Conservation (phyloP, 2,329 filamentous ascomycete genomes). For the Colletotrichum phormii region DNA sequence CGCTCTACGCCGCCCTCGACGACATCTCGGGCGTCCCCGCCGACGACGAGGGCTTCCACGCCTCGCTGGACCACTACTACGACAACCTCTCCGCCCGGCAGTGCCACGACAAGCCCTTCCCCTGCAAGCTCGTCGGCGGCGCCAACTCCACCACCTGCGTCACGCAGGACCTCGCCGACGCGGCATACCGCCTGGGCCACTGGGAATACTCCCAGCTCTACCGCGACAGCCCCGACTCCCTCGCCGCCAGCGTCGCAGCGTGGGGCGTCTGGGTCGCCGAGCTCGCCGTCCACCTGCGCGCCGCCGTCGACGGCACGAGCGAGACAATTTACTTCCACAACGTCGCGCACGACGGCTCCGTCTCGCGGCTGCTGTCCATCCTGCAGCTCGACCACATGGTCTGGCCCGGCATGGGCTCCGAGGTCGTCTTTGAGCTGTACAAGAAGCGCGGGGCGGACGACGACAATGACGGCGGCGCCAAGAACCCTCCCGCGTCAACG, state of each 20-base stretch:
- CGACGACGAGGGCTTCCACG: conserved; percentile 72
- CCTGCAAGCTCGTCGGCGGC: conserved; percentile 67
- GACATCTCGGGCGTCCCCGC: conserved; percentile 73
- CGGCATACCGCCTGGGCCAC: conserved; percentile 80
- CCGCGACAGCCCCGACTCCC: conserved; percentile 71
- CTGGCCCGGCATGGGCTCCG: conserved; percentile 86
- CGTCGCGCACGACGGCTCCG: conserved; percentile 81
- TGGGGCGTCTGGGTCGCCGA: conserved; percentile 83
- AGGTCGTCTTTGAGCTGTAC: conserved; percentile 83
- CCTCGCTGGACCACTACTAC: conserved; percentile 83
- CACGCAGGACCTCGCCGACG: conserved; percentile 70
- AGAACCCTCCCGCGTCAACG: conserved; percentile 20
- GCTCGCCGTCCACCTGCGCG: conserved; percentile 73
- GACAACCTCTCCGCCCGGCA: conserved; percentile 85
- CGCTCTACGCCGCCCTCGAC: conserved; percentile 72
- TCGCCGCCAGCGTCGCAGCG: conserved; percentile 70
- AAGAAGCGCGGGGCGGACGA: conserved; percentile 16
- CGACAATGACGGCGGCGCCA: neutral
- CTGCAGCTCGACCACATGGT: conserved; percentile 82
- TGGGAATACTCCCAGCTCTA: conserved; percentile 87
- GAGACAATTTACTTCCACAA: conserved; percentile 75
- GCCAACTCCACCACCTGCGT: conserved; percentile 68
- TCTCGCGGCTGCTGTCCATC: conserved; percentile 75
- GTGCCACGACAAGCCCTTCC: conserved; percentile 79
- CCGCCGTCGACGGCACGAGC: conserved; percentile 54